Evolutionary conservation across 1,284 basidiomycete species (phyloP), one percentile per base, ranked within the genome.

Genomic region (Phylloboletellus chloephorus): DNA sequence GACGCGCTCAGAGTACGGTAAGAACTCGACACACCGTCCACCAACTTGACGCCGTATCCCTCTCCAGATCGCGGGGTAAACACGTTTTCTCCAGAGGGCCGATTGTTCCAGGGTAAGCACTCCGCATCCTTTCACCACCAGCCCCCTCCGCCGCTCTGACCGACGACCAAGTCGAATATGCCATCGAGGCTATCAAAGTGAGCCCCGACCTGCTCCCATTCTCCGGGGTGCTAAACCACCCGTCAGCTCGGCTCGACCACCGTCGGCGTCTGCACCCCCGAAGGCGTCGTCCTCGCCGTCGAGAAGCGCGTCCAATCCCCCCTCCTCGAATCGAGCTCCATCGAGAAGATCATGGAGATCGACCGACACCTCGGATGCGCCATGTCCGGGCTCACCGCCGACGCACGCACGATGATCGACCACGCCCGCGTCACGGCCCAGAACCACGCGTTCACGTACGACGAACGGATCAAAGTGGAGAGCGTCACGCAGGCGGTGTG

Each of bases 291-390:
- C 46, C 83, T 99, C 48, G 96, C 82, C 38, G 93, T 98, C 48
- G 96, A 99, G 74, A 98, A 98, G 72, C 92, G 96, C 64, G 92
- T 97, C 39, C 94, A 97, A 67, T 98, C 94, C 0, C 88, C 92
- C 17, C 78, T 99, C 41, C 82, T 98, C 52, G 96, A 98, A 71
- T 83, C 90, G 13, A 88, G 82, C 49, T 94, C 92, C 42, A 95
- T 99, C 62, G 96, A 99, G 65, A 98, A 98, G 74, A 98, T 99
- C 64, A 98, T 98, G 94, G 95, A 98, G 72, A 97, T 98, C 57
- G 96, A 99, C 69, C 60, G 68, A 12, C 96, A 99, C 68, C 78
- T 99, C 41, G 96, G 93, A 13, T 97, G 94, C 55, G 96, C 96
- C 41, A 98, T 99, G 93, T 94, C 90, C 42, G 95, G 95, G 16